Percentiles rank a stretch among this genome's conserved stretches.
These are phyloP conservation scores for Reticulascus tulasneorum DNA, from an alignment of 2,329 filamentous ascomycete species.

Conservation along the genomic window DNA sequence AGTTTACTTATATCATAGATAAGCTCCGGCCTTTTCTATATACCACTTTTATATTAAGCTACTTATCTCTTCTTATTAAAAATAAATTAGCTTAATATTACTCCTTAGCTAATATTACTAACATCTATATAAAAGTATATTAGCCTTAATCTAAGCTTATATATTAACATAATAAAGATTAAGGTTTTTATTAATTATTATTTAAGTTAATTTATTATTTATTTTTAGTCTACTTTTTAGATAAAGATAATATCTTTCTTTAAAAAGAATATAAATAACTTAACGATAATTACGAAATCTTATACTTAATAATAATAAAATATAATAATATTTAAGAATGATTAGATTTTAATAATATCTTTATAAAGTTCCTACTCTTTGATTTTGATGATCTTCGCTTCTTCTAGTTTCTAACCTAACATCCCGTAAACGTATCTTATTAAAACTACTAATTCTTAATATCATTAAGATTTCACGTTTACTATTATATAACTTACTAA, in stretches of 20 bases:
- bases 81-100: neutral
- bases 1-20: too few species aligned
- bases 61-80: neutral
- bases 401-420: neutral
- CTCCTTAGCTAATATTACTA: neutral
- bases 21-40: too few species aligned
- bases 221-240: too few species aligned
- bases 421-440: neutral
- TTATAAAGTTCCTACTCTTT: neutral
- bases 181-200: neutral
- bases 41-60: too few species aligned
- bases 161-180: neutral
- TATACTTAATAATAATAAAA: neutral
- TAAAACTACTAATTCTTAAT: neutral
- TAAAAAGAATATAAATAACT: neutral
- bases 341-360: neutral
- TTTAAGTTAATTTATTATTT: neutral
- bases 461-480: neutral
- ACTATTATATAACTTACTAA: neutral
- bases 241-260: neutral
- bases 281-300: neutral
- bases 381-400: neutral
- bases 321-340: neutral
- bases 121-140: neutral
- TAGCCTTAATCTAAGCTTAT: neutral